A percentile compares a stretch with the other conserved stretches of the same genome.
Evolutionary conservation across 106 monocot genomes (phyloP).

Genomic region (Phalaenopsis aphrodite): DNA sequence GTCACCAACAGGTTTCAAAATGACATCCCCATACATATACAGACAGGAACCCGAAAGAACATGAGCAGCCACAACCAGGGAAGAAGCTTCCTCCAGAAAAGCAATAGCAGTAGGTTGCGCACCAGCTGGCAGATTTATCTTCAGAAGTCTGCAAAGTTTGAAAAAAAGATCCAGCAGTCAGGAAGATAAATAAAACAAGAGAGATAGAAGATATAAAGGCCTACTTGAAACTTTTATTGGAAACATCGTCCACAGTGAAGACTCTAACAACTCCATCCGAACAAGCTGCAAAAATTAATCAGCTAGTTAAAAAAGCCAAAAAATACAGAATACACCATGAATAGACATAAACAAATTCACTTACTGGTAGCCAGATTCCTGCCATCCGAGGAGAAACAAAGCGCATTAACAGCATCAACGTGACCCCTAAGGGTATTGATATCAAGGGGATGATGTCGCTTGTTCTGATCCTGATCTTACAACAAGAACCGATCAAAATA

Average conservation of each 20-base stretch:
- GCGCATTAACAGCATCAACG: conserved; percentile 56
- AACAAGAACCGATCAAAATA: conserved; percentile 3
- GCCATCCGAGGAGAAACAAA: conserved; percentile 79
- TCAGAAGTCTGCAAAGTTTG: conserved; percentile 49
- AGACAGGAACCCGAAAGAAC: conserved; percentile 61
- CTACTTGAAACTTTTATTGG: conserved; percentile 96
- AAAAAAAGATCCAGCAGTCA: neutral
- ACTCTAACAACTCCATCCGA: conserved; percentile 79
- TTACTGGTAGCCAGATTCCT: conserved; percentile 72
- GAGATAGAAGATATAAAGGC: neutral
- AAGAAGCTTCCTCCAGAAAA: conserved; percentile 77
- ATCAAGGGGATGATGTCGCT: conserved; percentile 78
- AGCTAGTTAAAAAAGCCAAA: neutral
- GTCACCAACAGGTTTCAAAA: conserved; percentile 42
- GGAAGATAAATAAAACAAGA: neutral
- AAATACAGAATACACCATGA: too few species aligned
- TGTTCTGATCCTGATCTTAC: conserved; percentile 43
- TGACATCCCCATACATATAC: conserved; percentile 86
- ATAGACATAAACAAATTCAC: neutral
- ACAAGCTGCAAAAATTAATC: conserved; percentile 48
- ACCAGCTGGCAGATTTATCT: conserved; percentile 75
- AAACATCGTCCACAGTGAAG: conserved; percentile 76
- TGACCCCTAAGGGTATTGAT: conserved; percentile 89
- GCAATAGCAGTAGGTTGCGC: conserved; percentile 74
- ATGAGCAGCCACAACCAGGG: conserved; percentile 83